Evolutionary conservation across 2,329 filamentous ascomycete genomes (phyloP), one percentile per base, ranked within the genome.

Genomic region (Cryphonectria radicalis): DNA sequence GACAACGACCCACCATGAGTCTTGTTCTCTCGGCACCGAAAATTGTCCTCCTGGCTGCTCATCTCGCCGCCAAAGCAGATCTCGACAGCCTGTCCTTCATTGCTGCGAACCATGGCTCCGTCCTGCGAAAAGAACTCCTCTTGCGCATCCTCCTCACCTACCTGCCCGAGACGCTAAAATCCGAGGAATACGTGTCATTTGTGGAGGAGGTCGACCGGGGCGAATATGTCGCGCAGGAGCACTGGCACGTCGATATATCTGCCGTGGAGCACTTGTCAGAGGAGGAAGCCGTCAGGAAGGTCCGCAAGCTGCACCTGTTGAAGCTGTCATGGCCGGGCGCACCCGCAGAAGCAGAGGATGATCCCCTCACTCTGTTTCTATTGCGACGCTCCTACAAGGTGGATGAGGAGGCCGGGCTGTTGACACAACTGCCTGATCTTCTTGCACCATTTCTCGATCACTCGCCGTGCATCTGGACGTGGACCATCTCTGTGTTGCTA

Each of bases 91-190:
- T 96, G 72, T 85, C 87, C 70, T 84, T 83, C 68, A 83, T 96
- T 73, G 85, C 89, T 67, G 83, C 86, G 32, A 82, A 84, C 55
- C 83, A 92, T 75, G 80, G 82, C 68, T 82, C 86, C 69, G 85
- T 90, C 53, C 83, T 96, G 69, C 84, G 87, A 40, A 86, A 87
- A 62, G 89, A 92, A 70, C 82, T 94, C 19, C 78, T 93, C 35
- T 84, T 96, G 71, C 90, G 91, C 62, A 90, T 96, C 68, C 82
- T 97, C 32, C 86, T 97, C 63, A 93, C 91, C 28, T 93, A 91
- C 77, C 85, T 97, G 0, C 93, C 94, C 37, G 93, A 95, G 80
- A 91, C 87, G 60, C 78, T 89, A 6, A 87, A 87, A 6, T 89
- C 93, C 6, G 81, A 81, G n/a, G 79, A 84, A 63, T 95, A 95